Percentiles rank a stretch among this genome's conserved stretches.
Conservation (phyloP, 257 asterid species). For the Hygrophila difformis region DNA sequence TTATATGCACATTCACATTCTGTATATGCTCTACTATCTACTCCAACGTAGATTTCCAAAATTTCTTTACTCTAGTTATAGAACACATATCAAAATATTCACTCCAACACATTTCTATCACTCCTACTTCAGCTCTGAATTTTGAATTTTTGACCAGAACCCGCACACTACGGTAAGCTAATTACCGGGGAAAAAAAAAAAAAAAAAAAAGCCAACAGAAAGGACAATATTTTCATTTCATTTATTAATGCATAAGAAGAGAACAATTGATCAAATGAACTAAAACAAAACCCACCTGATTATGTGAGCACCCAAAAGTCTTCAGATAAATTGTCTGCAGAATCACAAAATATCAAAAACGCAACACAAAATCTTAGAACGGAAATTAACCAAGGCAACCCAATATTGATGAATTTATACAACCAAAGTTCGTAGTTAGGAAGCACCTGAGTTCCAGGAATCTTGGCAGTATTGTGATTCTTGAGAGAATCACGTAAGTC, state of each 20-base stretch:
- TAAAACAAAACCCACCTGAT: constrained; percentile 45
- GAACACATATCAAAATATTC: no score
- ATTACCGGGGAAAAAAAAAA: not conserved
- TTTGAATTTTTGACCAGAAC: no score
- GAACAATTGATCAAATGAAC: not conserved
- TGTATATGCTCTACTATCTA: no score
- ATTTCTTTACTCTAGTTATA: not conserved
- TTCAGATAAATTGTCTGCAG: constrained; percentile 83
- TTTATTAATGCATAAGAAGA: not conserved
- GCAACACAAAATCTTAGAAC: not conserved
- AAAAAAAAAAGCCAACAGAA: not conserved
- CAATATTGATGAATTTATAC: not conserved
- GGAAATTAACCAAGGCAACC: not conserved
- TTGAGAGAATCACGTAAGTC: constrained; percentile 32
- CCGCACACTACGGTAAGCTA: no score
- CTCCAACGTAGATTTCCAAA: not conserved
- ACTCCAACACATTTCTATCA: not conserved
- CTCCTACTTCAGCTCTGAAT: not conserved
- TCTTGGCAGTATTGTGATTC: constrained; percentile 28
- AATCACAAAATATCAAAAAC: not conserved
- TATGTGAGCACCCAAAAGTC: constrained; percentile 94
- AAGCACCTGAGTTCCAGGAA: constrained; percentile 91
- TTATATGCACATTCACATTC: no score
- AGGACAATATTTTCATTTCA: not conserved
- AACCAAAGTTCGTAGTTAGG: not conserved